phyloP scores from a whole-genome alignment of 495 filamentous ascomycete species.

The Apiosordaria backusii region DNA sequence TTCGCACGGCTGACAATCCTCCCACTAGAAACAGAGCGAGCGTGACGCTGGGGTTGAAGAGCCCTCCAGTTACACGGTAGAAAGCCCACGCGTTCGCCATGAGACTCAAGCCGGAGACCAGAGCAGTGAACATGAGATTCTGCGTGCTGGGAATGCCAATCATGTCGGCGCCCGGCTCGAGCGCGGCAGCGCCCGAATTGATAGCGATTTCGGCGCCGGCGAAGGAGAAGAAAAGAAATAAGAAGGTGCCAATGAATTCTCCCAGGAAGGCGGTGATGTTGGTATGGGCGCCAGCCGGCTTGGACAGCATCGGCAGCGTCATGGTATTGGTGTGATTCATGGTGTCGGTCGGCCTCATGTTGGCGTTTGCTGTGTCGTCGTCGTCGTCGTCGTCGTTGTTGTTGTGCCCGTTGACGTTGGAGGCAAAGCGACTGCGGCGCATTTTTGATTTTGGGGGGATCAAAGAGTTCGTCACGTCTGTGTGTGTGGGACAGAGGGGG shows the following conservation, averaged over 20 bases:
- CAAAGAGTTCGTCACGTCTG: neutral
- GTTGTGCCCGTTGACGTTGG: neutral
- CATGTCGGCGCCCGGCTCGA: constrained; percentile 28
- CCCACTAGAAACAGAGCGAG: constrained; percentile 56
- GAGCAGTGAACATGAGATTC: constrained; percentile 63
- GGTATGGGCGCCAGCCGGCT: constrained; percentile 26
- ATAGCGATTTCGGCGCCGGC: constrained; percentile 73
- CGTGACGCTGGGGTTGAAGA: constrained; percentile 77
- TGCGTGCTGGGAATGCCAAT: constrained; percentile 32
- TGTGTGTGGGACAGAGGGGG: neutral
- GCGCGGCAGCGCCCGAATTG: constrained; percentile 28
- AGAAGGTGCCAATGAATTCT: constrained; percentile 76
- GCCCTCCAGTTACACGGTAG: constrained; percentile 72
- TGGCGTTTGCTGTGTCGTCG: neutral
- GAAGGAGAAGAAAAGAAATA: constrained; percentile 83
- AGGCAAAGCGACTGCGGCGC: neutral
- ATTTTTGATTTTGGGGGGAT: constrained; percentile 1
- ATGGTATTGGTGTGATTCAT: neutral
- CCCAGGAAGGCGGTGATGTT: constrained; percentile 60
- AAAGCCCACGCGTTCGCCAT: constrained; percentile 84
- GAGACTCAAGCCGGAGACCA: constrained; percentile 71
- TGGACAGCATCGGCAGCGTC: constrained; percentile 26
- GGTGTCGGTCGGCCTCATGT: neutral
- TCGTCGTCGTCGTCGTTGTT: neutral
- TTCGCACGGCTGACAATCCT: constrained; percentile 49